Percentiles rank a stretch among this genome's conserved stretches.
phyloP scores from a whole-genome alignment of 495 filamentous ascomycete genomes.

The Aspergillus campestris region DNA sequence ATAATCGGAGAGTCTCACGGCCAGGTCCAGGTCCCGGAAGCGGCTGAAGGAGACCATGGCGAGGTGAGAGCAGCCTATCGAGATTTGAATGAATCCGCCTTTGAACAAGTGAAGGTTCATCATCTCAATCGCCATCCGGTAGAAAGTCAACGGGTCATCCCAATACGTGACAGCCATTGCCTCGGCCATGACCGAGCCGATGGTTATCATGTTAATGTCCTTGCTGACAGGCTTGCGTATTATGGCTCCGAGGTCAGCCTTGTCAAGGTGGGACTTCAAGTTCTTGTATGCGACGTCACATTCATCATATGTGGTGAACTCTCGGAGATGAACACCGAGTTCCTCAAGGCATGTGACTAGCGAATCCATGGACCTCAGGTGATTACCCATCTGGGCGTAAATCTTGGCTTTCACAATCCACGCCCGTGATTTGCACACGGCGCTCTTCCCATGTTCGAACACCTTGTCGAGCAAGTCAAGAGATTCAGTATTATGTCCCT shows the following conservation, averaged over 20 bases:
- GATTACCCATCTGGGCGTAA: conserved; percentile 62
- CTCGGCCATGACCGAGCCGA: conserved; percentile 69
- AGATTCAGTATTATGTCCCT: conserved; percentile 56
- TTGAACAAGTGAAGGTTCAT: conserved; percentile 57
- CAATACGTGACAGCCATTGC: conserved; percentile 76
- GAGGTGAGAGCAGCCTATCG: conserved; percentile 67
- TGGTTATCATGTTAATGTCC: conserved; percentile 50
- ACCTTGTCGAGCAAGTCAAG: conserved; percentile 54
- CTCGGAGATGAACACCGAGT: conserved; percentile 55
- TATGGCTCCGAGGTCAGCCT: conserved; percentile 47
- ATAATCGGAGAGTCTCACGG: conserved; percentile 52
- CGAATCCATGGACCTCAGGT: conserved; percentile 54
- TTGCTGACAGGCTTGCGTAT: conserved; percentile 40
- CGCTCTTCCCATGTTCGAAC: conserved; percentile 53
- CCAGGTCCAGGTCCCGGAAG: conserved; percentile 65
- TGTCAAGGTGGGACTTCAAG: conserved; percentile 49
- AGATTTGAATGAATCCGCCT: conserved; percentile 63
- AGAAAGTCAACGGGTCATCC: conserved; percentile 67
- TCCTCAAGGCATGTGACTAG: conserved; percentile 60
- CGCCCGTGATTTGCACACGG: conserved; percentile 67
- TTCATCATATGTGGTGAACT: conserved; percentile 59
- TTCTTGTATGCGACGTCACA: conserved; percentile 65
- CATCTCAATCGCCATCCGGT: conserved; percentile 64
- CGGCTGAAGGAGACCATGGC: conserved; percentile 64
- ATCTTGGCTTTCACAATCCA: conserved; percentile 73